Base-by-base conservation (phyloP, 2,329 filamentous ascomycete genomes). In the Lecanicillium sp. region DNA sequence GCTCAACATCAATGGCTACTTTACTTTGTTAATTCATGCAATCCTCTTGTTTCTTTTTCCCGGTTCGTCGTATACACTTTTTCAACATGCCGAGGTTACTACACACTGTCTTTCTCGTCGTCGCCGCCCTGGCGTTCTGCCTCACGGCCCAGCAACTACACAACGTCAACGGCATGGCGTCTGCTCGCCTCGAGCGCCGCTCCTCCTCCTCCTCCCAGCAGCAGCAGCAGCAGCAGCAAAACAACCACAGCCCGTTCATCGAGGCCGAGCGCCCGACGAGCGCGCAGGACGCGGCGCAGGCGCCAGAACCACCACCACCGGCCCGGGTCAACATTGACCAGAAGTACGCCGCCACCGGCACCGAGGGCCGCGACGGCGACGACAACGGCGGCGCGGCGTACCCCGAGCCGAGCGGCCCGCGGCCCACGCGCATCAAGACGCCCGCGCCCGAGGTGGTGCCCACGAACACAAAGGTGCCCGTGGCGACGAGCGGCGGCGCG, bases 381-480 rank as follows among this genome's bases (percentile, higher is more conserved):
- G 15, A 5, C 10, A 19, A 17, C 46, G 23, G 29, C 38, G 21
- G 26, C 30, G 5, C 8, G 12, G 35, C 5, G 8, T 12, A 38
- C 15, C 17, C n/a, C 12, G 38, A 48, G 9, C 30, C 23, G 17
- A 21, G 21, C 32, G 32, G 41, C 23, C 33, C 26, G 26, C 38
- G 46, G 1, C 46, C 46, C n/a, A 49, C 46, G 7, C 14, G 15
- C 7, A 26, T 43, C 9, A 49, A 49, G 46, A 49, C 46, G 40
- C 46, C 46, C 8, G 46, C 46, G 17, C 26, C 33, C 7, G 36
- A 47, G 40, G 19, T 44, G 17, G 27, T 33, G 39, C 46, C 39
- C 10, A 43, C 32, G 3, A 32, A 49, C 11, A 49, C 46, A 12
- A 49, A 49, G 33, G 40, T 49, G 19, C 46, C 46, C 14, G 46